Conservation (phyloP, 2,329 filamentous ascomycete species). For the Diplodia scrobiculata region DNA sequence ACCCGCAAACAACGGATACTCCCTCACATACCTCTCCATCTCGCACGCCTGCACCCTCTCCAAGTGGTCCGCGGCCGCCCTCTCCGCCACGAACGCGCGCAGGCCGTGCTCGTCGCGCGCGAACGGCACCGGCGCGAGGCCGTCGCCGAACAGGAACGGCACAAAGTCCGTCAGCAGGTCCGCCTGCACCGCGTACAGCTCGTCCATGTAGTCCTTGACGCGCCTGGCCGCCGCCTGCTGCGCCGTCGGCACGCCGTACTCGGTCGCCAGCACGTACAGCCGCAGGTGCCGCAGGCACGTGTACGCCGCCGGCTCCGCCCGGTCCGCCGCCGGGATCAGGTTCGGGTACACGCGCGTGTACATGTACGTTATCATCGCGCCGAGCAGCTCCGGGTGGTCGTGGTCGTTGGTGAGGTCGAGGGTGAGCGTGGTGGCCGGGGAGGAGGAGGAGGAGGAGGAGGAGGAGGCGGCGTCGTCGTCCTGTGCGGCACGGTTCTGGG, state of each 20-base stretch:
- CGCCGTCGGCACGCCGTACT: neutral
- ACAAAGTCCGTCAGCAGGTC: conserved; percentile 6
- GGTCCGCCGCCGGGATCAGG: neutral
- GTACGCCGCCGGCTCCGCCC: neutral
- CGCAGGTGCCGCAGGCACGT: conserved; percentile 2
- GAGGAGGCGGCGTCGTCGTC: too few species aligned
- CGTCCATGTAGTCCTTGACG: neutral
- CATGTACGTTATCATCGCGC: neutral
- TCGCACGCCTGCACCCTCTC: neutral
- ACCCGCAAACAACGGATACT: conserved; percentile 17
- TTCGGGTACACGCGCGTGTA: conserved; percentile 10
- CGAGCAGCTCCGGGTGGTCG: neutral
- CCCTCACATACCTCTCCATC: neutral
- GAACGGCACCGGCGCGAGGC: neutral
- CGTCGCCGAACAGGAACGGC: conserved; percentile 1
- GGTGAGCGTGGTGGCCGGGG: neutral
- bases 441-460: too few species aligned
- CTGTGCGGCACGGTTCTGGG: neutral
- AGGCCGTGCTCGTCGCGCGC: neutral
- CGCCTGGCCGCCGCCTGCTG: neutral
- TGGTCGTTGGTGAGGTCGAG: conserved; percentile 6
- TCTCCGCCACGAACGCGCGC: neutral
- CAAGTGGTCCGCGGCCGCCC: neutral
- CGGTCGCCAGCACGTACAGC: conserved; percentile 1
- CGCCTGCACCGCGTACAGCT: neutral